Conservation (phyloP, 2,329 filamentous ascomycete genomes). For the Cytospora piceicola region DNA sequence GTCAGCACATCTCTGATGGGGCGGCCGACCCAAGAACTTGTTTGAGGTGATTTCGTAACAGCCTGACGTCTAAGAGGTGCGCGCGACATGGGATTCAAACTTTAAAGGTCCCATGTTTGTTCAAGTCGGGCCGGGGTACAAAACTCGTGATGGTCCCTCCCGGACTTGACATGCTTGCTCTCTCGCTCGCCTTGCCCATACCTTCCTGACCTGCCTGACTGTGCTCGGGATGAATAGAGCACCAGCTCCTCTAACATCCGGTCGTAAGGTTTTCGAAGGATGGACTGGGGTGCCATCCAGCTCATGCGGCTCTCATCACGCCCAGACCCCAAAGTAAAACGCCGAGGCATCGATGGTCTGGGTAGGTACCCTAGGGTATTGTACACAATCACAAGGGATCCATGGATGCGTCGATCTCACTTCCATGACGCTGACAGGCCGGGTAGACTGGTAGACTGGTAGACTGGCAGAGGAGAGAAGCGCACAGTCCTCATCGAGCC, state of each 20-base stretch:
- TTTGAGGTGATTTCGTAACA: not conserved
- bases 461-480: not conserved
- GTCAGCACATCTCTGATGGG: conserved; percentile 5
- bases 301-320: not conserved
- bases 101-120: conserved; percentile 15
- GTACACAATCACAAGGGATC: conserved; percentile 5
- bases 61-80: conserved; percentile 2
- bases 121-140: conserved; percentile 9
- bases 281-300: conserved; percentile 4
- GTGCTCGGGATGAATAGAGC: not conserved
- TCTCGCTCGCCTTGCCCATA: not conserved
- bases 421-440: conserved; percentile 6
- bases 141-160: conserved; percentile 6
- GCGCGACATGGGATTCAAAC: conserved; percentile 4
- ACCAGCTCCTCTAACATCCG: not conserved
- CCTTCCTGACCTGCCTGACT: not conserved
- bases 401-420: conserved; percentile 21
- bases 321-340: not conserved
- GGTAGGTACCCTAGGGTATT: not conserved
- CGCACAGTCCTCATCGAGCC: conserved; percentile 15
- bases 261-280: not conserved
- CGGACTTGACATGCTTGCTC: not conserved
- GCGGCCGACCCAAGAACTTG: conserved; percentile 7
- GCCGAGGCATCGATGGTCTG: conserved; percentile 4
- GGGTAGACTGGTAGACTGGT: not conserved